phyloP scores from a whole-genome alignment of 306 rosid species.

The Lathyrus sativus region DNA sequence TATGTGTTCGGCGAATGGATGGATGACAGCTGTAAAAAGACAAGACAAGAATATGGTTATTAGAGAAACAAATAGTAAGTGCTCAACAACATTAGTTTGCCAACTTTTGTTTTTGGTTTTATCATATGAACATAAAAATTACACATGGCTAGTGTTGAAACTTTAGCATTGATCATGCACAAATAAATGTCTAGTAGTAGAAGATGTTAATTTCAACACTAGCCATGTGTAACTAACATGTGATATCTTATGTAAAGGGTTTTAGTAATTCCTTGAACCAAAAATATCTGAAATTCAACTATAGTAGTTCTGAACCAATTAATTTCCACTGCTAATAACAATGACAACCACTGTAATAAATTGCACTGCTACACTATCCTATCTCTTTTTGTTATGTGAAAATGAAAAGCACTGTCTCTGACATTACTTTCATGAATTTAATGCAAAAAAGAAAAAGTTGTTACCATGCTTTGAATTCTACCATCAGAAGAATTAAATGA shows the following conservation, averaged over 20 bases:
- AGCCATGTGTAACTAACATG: too few species aligned
- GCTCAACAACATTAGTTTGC: neutral
- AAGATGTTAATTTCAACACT: too few species aligned
- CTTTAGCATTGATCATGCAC: neutral
- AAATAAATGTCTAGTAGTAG: neutral
- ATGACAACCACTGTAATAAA: neutral
- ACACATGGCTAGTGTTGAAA: neutral
- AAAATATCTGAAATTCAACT: neutral
- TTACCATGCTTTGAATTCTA: slow-evolving; percentile 3
- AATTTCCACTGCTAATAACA: neutral
- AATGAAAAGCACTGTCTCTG: neutral
- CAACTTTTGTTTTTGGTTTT: neutral
- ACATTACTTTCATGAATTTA: neutral
- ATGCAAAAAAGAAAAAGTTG: neutral
- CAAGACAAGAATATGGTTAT: slow-evolving; percentile 1
- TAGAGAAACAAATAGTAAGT: neutral
- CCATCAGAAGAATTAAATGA: neutral
- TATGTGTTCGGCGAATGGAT: slow-evolving; percentile 69
- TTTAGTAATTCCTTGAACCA: neutral
- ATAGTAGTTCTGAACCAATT: neutral
- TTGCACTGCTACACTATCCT: neutral
- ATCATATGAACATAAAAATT: neutral
- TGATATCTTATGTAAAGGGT: too few species aligned
- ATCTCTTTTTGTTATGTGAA: too few species aligned
- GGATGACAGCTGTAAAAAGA: slow-evolving; percentile 34